A percentile compares a stretch with the other conserved stretches of the same genome.
These are phyloP conservation scores for Saturnispora hagleri DNA, from an alignment of 805 yeast genomes.

Conservation along the genomic window DNA sequence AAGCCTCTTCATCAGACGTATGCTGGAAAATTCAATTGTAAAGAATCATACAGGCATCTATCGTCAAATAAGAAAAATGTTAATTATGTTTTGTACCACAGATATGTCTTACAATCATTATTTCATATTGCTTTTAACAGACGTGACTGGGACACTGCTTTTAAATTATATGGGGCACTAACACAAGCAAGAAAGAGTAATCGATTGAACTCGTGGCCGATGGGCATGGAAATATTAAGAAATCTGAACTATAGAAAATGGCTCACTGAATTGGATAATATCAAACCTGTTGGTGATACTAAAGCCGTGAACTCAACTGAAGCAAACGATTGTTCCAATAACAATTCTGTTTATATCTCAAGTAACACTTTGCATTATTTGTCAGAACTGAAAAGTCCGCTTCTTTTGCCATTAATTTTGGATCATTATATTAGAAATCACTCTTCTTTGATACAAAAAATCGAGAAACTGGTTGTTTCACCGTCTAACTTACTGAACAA, in stretches of 20 bases:
- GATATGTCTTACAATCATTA: slow-evolving; percentile 1
- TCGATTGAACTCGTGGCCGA: neutral
- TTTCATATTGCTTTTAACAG: slow-evolving; percentile 2
- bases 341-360: neutral
- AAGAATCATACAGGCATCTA: neutral
- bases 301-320: neutral
- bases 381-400: neutral
- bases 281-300: slow-evolving; percentile 5
- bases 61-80: neutral
- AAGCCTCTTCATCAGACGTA: neutral
- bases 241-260: neutral
- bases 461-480: neutral
- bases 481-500: neutral
- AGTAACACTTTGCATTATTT: slow-evolving; percentile 2
- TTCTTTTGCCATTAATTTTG: neutral
- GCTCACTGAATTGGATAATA: neutral
- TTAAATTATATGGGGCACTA: neutral
- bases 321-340: neutral
- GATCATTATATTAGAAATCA: neutral
- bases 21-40: neutral
- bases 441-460: neutral
- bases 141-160: slow-evolving; percentile 4
- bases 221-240: slow-evolving; percentile 2
- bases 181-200: neutral
- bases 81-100: neutral